A percentile compares a stretch with the other conserved stretches of the same genome.
These are phyloP conservation scores for Trichosporon sp. DNA, from an alignment of 1,284 basidiomycete species.

Conservation along the genomic window DNA sequence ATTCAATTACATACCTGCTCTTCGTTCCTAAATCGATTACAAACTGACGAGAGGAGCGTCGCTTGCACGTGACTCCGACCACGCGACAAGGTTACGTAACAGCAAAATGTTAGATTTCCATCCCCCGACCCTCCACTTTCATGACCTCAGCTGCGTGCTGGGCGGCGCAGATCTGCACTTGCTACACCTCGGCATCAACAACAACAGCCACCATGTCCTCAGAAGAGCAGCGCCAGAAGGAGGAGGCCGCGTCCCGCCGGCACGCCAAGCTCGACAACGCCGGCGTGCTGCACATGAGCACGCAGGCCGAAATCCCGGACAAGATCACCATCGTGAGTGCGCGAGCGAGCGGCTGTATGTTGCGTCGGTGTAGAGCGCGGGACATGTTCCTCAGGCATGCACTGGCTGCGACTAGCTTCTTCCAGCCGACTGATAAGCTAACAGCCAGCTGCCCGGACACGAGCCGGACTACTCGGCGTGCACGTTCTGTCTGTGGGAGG, in stretches of 20 bases:
- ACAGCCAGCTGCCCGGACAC: conserved; percentile 59
- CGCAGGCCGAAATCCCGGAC: conserved; percentile 32
- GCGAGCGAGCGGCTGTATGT: no score
- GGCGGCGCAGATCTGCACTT: neutral
- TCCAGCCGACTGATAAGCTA: no score
- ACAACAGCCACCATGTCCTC: neutral
- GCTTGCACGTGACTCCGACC: neutral
- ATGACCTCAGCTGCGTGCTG: neutral
- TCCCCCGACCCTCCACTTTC: neutral
- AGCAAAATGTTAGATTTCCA: conserved; percentile 2
- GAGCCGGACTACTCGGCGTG: conserved; percentile 78
- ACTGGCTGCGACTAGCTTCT: no score
- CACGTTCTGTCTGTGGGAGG: conserved; percentile 87
- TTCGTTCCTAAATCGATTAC: no score
- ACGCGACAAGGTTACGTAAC: neutral
- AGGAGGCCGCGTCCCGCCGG: conserved; percentile 19
- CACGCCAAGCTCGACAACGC: conserved; percentile 41
- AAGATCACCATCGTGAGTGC: conserved; percentile 48
- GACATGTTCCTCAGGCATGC: no score
- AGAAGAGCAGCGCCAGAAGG: conserved; percentile 17
- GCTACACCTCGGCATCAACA: neutral
- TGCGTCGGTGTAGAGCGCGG: no score
- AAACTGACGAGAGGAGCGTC: neutral
- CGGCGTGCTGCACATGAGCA: conserved; percentile 37
- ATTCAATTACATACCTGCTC: neutral